Percentiles rank a stretch among this genome's conserved stretches.
These are phyloP conservation scores for Penicillium silybi DNA, from an alignment of 495 filamentous ascomycete genomes.

Conservation along the genomic window DNA sequence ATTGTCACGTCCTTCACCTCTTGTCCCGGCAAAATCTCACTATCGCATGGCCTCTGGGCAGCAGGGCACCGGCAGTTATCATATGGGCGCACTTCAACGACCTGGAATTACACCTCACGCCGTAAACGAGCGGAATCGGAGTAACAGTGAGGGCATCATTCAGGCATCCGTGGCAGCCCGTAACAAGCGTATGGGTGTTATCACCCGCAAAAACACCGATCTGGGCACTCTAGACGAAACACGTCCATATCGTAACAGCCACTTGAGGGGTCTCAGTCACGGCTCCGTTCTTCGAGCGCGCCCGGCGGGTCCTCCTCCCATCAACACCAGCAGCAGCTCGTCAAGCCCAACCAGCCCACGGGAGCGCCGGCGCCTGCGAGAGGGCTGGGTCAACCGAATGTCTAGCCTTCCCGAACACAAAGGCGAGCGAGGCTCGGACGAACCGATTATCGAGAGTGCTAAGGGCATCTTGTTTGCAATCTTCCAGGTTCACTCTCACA, in stretches of 20 bases:
- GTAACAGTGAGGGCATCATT: conserved; percentile 82
- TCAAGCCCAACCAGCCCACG: conserved; percentile 55
- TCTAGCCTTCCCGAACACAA: conserved; percentile 83
- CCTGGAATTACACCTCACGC: conserved; percentile 64
- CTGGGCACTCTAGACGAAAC: conserved; percentile 73
- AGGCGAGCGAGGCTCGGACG: conserved; percentile 52
- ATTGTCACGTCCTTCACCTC: conserved; percentile 57
- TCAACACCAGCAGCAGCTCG: conserved; percentile 39
- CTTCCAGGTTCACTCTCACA: conserved; percentile 72
- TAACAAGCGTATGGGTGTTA: conserved; percentile 78
- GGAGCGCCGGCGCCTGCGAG: conserved; percentile 48
- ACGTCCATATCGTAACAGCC: conserved; percentile 68
- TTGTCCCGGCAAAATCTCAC: conserved; percentile 72
- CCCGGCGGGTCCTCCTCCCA: conserved; percentile 36
- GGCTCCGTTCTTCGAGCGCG: conserved; percentile 67
- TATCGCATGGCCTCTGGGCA: conserved; percentile 72
- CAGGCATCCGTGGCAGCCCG: conserved; percentile 54
- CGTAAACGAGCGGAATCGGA: conserved; percentile 77
- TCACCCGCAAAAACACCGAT: conserved; percentile 70
- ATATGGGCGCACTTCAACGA: conserved; percentile 56
- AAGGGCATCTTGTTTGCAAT: conserved; percentile 87
- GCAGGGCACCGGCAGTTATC: conserved; percentile 47
- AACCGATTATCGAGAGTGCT: conserved; percentile 71
- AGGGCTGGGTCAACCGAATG: conserved; percentile 66
- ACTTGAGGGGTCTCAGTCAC: conserved; percentile 77